These are phyloP conservation scores for Alternaria incomplexa DNA, from an alignment of 2,329 filamentous ascomycete species.

Conservation along the genomic window DNA sequence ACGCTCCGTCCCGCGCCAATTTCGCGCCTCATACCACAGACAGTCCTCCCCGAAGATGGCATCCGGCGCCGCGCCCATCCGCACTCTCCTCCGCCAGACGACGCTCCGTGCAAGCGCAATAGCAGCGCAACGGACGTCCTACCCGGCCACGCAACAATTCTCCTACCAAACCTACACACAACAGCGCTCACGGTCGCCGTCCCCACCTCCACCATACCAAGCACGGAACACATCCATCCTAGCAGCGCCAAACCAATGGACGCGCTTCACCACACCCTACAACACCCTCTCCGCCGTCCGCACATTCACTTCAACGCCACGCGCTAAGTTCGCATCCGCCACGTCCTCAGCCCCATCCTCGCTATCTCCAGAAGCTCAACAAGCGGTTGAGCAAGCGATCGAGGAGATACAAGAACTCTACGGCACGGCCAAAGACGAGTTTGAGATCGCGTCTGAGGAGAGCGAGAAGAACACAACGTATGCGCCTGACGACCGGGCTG, in stretches of 20 bases:
- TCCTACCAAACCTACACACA: conserved; percentile 14
- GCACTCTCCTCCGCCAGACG: conserved; percentile 37
- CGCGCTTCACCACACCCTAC: conserved; percentile 38
- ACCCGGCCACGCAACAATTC: conserved; percentile 29
- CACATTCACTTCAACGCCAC: conserved; percentile 32
- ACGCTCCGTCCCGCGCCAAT: conserved; percentile 13
- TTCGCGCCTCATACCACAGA: conserved; percentile 18
- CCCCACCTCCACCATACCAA: conserved; percentile 33
- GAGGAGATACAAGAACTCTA: conserved; percentile 48
- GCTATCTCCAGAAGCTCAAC: conserved; percentile 28
- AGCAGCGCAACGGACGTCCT: conserved; percentile 28
- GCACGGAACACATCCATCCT: conserved; percentile 32
- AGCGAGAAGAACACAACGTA: conserved; percentile 62
- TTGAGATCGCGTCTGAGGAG: conserved; percentile 60
- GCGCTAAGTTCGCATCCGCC: conserved; percentile 10
- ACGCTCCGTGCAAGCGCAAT: conserved; percentile 33
- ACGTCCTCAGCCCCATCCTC: conserved; percentile 5
- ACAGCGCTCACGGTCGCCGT: conserved; percentile 29
- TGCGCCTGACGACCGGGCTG: conserved; percentile 60
- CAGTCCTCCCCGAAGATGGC: conserved; percentile 31
- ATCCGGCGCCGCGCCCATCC: conserved; percentile 30
- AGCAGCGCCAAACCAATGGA: conserved; percentile 37
- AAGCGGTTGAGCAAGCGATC: conserved; percentile 37
- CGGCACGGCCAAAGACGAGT: conserved; percentile 50
- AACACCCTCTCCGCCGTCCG: conserved; percentile 40